Percentiles rank a stretch among this genome's conserved stretches.
Evolutionary conservation across 495 filamentous ascomycete species (phyloP).

Genomic region (Penicillium pancosmium): DNA sequence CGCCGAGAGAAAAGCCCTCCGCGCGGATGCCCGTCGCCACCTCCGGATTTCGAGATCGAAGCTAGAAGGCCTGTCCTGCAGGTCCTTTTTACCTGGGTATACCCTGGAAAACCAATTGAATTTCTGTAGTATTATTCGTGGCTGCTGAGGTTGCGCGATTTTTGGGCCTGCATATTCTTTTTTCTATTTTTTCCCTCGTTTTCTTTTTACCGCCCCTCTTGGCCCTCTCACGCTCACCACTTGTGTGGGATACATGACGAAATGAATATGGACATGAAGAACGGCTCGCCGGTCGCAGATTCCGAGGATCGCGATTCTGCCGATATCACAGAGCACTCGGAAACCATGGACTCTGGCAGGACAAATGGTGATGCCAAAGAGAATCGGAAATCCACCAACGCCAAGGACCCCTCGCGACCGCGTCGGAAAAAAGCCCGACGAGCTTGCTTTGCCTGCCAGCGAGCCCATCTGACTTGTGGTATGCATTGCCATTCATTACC

Average conservation of each 20-base stretch:
- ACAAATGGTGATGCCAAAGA: slow-evolving; percentile 58
- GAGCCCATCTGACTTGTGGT: slow-evolving; percentile 98
- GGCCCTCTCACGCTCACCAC: background rate
- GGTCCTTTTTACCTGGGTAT: slow-evolving; percentile 1
- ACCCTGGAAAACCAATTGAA: too few species aligned
- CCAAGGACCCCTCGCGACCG: slow-evolving; percentile 85
- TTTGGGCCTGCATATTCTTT: background rate
- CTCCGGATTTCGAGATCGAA: slow-evolving; percentile 16
- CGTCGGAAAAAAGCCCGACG: slow-evolving; percentile 93
- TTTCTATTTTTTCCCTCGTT: background rate
- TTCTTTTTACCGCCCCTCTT: slow-evolving; percentile 1
- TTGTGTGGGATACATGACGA: slow-evolving; percentile 35
- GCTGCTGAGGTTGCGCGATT: slow-evolving; percentile 1
- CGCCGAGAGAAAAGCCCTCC: slow-evolving; percentile 20
- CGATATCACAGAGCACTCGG: slow-evolving; percentile 51
- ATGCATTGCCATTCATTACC: slow-evolving; percentile 42
- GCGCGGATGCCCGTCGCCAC: slow-evolving; percentile 30
- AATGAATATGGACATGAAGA: slow-evolving; percentile 57
- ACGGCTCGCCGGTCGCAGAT: slow-evolving; percentile 44
- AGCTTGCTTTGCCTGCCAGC: slow-evolving; percentile 95
- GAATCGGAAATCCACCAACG: slow-evolving; percentile 59
- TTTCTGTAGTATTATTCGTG: background rate
- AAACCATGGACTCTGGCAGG: slow-evolving; percentile 39
- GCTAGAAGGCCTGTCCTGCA: slow-evolving; percentile 4
- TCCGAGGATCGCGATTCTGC: slow-evolving; percentile 54